phyloP scores from a whole-genome alignment of 2,329 filamentous ascomycete genomes.

The Ophiocordyceps camponoti-saundersi region DNA sequence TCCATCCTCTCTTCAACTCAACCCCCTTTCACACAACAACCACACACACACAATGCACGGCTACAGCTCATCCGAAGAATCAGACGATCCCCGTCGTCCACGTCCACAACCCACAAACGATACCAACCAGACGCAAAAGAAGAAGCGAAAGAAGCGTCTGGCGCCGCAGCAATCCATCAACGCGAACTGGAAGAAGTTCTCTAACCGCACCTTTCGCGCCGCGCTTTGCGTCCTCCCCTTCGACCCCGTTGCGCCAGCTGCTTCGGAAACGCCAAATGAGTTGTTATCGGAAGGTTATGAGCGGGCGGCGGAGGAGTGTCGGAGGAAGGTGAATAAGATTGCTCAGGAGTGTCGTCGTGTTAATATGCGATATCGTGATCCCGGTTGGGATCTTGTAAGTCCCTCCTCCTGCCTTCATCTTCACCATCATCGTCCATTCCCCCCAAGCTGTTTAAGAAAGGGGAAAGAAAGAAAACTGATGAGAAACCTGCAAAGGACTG shows the following conservation, averaged over 20 bases:
- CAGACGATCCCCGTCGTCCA: constrained; percentile 26
- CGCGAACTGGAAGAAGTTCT: constrained; percentile 46
- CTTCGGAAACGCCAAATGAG: constrained; percentile 38
- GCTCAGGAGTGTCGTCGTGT: constrained; percentile 50
- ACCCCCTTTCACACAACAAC: too few species aligned
- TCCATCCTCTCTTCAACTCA: too few species aligned
- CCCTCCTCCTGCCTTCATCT: not conserved
- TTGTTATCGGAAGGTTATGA: constrained; percentile 43
- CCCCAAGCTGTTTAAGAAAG: too few species aligned
- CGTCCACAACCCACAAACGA: constrained; percentile 13
- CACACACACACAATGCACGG: constrained; percentile 22
- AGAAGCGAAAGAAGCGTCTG: constrained; percentile 40
- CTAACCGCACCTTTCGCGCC: constrained; percentile 42
- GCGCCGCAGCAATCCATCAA: constrained; percentile 50
- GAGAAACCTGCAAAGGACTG: constrained; percentile 28
- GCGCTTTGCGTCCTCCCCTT: constrained; percentile 49
- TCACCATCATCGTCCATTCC: not conserved
- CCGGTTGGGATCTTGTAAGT: constrained; percentile 40
- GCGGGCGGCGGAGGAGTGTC: constrained; percentile 46
- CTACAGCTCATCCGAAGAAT: constrained; percentile 33
- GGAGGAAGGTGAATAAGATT: constrained; percentile 42
- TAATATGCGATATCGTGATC: constrained; percentile 65
- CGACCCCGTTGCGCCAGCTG: constrained; percentile 36
- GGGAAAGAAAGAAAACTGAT: too few species aligned
- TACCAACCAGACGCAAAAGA: constrained; percentile 23